Percentiles rank a stretch among this genome's conserved stretches.
These are phyloP conservation scores for Rheum nobile DNA, from an alignment of 148 eudicot genomes.

Conservation along the genomic window DNA sequence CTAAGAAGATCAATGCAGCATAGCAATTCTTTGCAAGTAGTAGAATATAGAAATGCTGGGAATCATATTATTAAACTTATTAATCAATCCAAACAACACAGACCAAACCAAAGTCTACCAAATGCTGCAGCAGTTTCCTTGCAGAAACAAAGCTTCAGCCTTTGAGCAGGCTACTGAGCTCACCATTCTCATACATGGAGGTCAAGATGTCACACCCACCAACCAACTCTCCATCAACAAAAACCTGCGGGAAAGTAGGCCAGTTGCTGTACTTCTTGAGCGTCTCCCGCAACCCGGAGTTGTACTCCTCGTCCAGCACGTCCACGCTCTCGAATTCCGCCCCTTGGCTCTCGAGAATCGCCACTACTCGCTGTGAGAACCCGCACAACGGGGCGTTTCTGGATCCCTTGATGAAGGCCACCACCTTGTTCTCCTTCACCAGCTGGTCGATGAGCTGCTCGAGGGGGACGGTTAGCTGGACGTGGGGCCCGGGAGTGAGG, in stretches of 20 bases:
- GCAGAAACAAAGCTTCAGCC: background rate
- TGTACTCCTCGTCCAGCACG: constrained; percentile 84
- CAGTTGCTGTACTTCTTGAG: constrained; percentile 84
- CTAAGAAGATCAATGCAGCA: background rate
- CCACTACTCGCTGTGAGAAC: constrained; percentile 80
- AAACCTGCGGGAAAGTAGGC: constrained; percentile 96
- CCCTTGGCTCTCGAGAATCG: constrained; percentile 67
- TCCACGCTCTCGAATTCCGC: constrained; percentile 85
- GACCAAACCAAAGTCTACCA: background rate
- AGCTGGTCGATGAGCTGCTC: constrained; percentile 71
- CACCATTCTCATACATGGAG: constrained; percentile 84
- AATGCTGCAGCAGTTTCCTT: background rate
- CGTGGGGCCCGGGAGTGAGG: constrained; percentile 74
- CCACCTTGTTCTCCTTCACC: constrained; percentile 93
- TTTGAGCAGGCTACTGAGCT: constrained; percentile 51
- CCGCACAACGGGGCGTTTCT: constrained; percentile 86
- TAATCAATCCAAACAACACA: background rate
- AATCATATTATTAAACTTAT: background rate
- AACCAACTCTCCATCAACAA: constrained; percentile 78
- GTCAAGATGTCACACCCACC: constrained; percentile 96
- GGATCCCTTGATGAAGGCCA: constrained; percentile 89
- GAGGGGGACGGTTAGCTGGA: constrained; percentile 65
- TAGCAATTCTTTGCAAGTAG: background rate
- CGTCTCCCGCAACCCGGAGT: constrained; percentile 63
- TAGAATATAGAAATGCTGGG: background rate